phyloP scores from a whole-genome alignment of 306 rosid species.

The Cajanus cajan region DNA sequence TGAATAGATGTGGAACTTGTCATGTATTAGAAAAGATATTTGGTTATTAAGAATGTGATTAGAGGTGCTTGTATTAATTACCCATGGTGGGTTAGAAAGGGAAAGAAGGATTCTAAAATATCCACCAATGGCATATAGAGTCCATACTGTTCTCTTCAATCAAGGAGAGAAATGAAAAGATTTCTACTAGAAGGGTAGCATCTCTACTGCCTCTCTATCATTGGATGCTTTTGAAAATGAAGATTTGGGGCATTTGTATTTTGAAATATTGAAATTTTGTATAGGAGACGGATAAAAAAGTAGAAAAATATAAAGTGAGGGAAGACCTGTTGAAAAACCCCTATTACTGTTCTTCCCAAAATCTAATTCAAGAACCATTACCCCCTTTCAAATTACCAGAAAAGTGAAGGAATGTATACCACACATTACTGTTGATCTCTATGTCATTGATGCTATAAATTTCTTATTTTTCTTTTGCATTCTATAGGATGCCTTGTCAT shows the following conservation, averaged over 20 bases:
- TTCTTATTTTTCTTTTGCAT: neutral
- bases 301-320: neutral
- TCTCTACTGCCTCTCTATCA: neutral
- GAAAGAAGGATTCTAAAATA: neutral
- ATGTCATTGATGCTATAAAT: neutral
- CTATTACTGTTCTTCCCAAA: neutral
- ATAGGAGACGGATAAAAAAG: neutral
- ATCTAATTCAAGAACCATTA: neutral
- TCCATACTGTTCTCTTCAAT: neutral
- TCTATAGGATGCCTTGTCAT: neutral
- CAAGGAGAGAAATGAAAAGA: neutral
- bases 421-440: neutral
- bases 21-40: neutral
- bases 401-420: neutral
- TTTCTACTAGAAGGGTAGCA: neutral
- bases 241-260: neutral
- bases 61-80: neutral
- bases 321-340: neutral
- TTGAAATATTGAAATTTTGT: neutral
- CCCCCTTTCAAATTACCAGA: neutral
- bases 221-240: neutral
- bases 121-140: neutral
- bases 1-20: neutral
- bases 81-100: neutral
- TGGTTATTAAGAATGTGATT: neutral